Conservation (phyloP, 139 green algal genomes). For the Volvox reticuliferus region DNA sequence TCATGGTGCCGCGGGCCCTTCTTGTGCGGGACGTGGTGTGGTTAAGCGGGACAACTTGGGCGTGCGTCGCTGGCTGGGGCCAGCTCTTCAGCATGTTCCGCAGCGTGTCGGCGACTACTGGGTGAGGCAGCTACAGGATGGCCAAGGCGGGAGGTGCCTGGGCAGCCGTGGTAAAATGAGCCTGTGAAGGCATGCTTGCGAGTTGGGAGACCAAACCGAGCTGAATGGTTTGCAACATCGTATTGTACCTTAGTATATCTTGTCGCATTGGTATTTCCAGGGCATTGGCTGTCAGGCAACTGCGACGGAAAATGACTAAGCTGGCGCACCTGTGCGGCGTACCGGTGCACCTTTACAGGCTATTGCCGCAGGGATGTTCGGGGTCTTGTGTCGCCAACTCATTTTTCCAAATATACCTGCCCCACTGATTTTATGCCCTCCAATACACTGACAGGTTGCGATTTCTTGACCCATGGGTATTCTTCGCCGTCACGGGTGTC, state of each 20-base stretch:
- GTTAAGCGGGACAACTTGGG: conserved; percentile 82
- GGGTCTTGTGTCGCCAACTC: too few species aligned
- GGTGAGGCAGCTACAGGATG: conserved; percentile 42
- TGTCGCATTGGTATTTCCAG: too few species aligned
- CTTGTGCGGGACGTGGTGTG: conserved; percentile 86
- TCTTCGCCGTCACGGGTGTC: conserved; percentile 51
- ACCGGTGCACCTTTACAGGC: too few species aligned
- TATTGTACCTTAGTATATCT: too few species aligned
- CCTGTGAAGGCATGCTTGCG: not conserved
- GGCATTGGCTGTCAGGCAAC: too few species aligned
- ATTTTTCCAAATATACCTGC: too few species aligned
- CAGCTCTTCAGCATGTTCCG: conserved; percentile 82
- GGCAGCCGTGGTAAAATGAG: not conserved
- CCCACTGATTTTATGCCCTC: too few species aligned
- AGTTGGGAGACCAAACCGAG: too few species aligned
- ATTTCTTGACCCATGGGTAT: conserved; percentile 53
- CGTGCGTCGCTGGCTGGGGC: conserved; percentile 74
- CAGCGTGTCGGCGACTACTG: conserved; percentile 48
- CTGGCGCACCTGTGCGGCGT: too few species aligned
- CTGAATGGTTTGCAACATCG: too few species aligned
- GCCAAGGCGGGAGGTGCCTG: not conserved
- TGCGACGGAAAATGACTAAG: too few species aligned
- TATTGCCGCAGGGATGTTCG: too few species aligned
- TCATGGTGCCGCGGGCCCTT: conserved; percentile 93
- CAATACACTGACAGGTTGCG: conserved; percentile 37